These are phyloP conservation scores for Leersia perrieri DNA, from an alignment of 176 grass and related monocot genomes.

Conservation along the genomic window DNA sequence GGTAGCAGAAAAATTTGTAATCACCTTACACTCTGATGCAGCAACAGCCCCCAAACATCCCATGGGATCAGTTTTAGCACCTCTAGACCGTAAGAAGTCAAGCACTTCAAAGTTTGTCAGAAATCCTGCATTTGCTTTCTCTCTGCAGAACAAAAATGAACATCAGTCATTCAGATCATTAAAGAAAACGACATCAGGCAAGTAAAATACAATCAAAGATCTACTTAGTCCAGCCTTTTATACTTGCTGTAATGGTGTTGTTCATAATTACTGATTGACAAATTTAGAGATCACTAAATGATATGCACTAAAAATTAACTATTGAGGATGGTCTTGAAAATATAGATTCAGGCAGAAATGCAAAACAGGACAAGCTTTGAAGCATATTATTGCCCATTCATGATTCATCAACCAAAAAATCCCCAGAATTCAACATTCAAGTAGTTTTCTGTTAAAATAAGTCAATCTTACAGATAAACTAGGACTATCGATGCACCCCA, in stretches of 20 bases:
- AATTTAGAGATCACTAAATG: neutral
- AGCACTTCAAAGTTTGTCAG: constrained; percentile 91
- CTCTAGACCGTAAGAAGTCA: constrained; percentile 70
- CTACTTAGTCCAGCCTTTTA: neutral
- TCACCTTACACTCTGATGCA: constrained; percentile 82
- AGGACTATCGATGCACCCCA: neutral
- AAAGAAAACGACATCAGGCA: neutral
- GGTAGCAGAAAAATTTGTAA: constrained; percentile 8
- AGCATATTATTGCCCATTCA: neutral
- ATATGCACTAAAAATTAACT: neutral
- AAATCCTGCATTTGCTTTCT: constrained; percentile 52
- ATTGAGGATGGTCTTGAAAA: neutral
- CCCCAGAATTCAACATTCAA: neutral
- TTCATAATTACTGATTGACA: neutral
- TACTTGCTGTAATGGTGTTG: no score
- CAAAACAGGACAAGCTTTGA: neutral
- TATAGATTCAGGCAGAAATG: neutral
- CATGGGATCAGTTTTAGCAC: constrained; percentile 74
- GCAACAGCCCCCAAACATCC: constrained; percentile 75
- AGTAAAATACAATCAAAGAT: neutral
- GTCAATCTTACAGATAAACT: neutral
- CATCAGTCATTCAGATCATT: neutral
- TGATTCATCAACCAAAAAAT: neutral
- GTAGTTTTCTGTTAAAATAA: neutral
- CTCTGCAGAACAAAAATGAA: constrained; percentile 32